phyloP scores from a whole-genome alignment of 2,329 filamentous ascomycete genomes.

The Diaporthe eres region DNA sequence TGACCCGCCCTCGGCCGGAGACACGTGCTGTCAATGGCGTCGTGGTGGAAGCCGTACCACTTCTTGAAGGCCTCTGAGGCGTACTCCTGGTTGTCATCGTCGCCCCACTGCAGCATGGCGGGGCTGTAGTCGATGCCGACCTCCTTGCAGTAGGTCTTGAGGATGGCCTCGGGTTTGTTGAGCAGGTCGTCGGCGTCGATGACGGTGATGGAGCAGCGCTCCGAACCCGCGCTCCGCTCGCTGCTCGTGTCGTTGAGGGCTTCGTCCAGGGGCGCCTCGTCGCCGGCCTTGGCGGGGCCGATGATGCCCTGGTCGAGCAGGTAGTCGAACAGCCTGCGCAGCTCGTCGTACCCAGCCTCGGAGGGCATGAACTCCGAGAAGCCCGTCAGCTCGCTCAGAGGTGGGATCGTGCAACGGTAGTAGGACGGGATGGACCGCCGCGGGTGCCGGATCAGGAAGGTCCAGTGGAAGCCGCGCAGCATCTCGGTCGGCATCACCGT shows the following conservation, averaged over 20 bases:
- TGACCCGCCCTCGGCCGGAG: conserved; percentile 79
- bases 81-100: conserved; percentile 76
- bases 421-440: conserved; percentile 91
- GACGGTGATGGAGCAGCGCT: conserved; percentile 74
- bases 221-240: conserved; percentile 9
- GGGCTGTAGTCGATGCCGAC: conserved; percentile 83
- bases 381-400: conserved; percentile 84
- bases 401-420: conserved; percentile 93
- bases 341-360: conserved; percentile 92
- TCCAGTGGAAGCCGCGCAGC: conserved; percentile 89
- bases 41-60: conserved; percentile 97
- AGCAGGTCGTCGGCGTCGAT: conserved; percentile 95
- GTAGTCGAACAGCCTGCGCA: conserved; percentile 90
- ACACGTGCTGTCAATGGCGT: conserved; percentile 86
- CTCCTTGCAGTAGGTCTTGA: conserved; percentile 84
- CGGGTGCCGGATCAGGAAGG: conserved; percentile 97
- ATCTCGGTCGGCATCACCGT: conserved; percentile 84
- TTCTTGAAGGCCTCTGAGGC: conserved; percentile 89
- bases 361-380: conserved; percentile 89
- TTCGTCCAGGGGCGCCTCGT: conserved; percentile 45
- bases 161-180: conserved; percentile 82
- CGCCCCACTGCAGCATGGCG: conserved; percentile 88
- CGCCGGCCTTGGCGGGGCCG: conserved; percentile 73
- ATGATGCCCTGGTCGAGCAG: conserved; percentile 78
- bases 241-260: conserved; percentile 44